Percentiles rank a stretch among this genome's conserved stretches.
Conservation (phyloP, 129 eudicot species). For the Solidago caesia region DNA sequence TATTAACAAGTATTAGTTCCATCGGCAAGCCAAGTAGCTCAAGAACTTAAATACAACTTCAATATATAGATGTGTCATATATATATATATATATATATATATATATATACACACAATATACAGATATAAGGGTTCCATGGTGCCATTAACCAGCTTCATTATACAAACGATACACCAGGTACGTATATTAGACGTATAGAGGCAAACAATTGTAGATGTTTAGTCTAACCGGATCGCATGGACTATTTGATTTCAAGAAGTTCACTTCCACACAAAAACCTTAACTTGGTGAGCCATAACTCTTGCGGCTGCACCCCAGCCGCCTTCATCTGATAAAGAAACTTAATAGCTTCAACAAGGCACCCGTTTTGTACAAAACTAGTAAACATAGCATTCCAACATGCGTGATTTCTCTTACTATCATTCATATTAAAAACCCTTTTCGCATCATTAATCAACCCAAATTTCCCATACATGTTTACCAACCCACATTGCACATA, state of each 20-base stretch:
- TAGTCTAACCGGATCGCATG: not conserved
- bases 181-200: not conserved
- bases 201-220: not conserved
- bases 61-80: not conserved
- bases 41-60: conserved; percentile 11
- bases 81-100: too few relatives aligned
- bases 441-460: conserved; percentile 56
- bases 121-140: not conserved
- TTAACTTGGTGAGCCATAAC: conserved; percentile 49
- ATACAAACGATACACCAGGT: too few relatives aligned
- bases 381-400: conserved; percentile 72
- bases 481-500: conserved; percentile 74
- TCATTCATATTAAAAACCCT: conserved; percentile 44
- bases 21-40: not conserved
- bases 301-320: conserved; percentile 59
- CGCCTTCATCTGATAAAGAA: conserved; percentile 68
- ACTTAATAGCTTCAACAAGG: conserved; percentile 56
- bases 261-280: conserved; percentile 47
- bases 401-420: conserved; percentile 42
- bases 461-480: conserved; percentile 73
- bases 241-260: conserved; percentile 17
- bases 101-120: too few relatives aligned
- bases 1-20: not conserved
- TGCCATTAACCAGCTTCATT: not conserved
- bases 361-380: conserved; percentile 54